Base-by-base conservation (phyloP, 1,139 yeast genomes). In the Hanseniaspora sp. region DNA sequence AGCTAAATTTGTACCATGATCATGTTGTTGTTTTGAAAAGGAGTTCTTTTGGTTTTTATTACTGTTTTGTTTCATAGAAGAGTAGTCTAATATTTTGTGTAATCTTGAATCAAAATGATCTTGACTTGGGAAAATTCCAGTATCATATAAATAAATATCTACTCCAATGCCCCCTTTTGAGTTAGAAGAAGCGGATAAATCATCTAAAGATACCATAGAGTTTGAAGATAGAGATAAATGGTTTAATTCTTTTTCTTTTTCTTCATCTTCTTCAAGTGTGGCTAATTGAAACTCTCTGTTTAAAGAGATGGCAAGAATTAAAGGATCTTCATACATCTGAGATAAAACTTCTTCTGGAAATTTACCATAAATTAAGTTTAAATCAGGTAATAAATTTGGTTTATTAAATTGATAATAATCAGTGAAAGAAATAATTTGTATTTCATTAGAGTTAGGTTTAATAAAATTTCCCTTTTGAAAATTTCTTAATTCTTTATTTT, bases 1-100 rank as follows among this genome's bases (percentile, higher is more conserved):
- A 5, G 86, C 76, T 59, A 74, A 66, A 58, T 70, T 72, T 29
- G 75, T 71, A 23, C 78, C 77, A 62, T 74, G 77, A 28, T 47
- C 44, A 17, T 47, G 44, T 5, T 33, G 35, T 11, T 13, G 35
- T 33, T 33, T 33, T 2, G 11, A 11, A 33, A 11, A 11, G 5
- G 13, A 9, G 8, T 76, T 76, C n/a, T n/a, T n/a, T n/a, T n/a
- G n/a, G 49, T 61, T 53, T n/a, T 70, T 70, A 30, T 65, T 59
- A 48, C 67, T 65, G 28, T 68, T 55, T n/a, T 56, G 57, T 12
- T 59, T 57, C 6, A 53, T 23, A 2, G 52, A 57, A 1, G 69
- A 65, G 40, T 62, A 63, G 51, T 67, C 69, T 1, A 61, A 62
- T 39, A 64, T 52, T 49, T 62, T 62, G 59, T 71, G 73, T 23